These are phyloP conservation scores for Penicillium sclerotigenum DNA, from an alignment of 2,329 filamentous ascomycete species.

Conservation along the genomic window DNA sequence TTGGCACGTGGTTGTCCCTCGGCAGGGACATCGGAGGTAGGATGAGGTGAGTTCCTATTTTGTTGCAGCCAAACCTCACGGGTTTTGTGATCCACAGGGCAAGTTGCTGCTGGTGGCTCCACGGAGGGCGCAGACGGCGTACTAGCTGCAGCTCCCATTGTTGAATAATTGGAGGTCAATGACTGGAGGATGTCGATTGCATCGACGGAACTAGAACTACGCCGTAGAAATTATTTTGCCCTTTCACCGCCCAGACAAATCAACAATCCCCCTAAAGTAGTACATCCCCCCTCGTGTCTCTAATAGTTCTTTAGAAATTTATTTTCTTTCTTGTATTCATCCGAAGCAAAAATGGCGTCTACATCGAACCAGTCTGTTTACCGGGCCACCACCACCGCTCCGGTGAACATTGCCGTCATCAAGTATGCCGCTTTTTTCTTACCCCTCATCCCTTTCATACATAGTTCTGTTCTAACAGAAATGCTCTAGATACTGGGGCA, in stretches of 20 bases:
- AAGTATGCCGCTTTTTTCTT: conserved; percentile 58
- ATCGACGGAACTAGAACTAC: conserved; percentile 7
- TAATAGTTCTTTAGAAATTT: conserved; percentile 3
- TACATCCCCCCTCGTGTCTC: conserved; percentile 16
- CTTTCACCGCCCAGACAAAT: conserved; percentile 20
- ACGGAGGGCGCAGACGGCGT: conserved; percentile 31
- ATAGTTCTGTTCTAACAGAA: conserved; percentile 11
- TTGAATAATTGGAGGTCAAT: conserved; percentile 12
- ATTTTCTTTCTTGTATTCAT: neutral
- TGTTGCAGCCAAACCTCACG: conserved; percentile 79
- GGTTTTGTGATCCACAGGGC: conserved; percentile 87
- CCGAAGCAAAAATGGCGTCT: conserved; percentile 30
- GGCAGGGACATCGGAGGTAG: conserved; percentile 25
- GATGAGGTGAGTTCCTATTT: conserved; percentile 39
- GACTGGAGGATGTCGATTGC: conserved; percentile 18
- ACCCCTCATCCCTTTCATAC: conserved; percentile 14
- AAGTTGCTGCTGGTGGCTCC: conserved; percentile 48
- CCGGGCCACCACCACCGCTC: conserved; percentile 91
- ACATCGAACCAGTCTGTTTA: conserved; percentile 58
- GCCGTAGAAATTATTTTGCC: conserved; percentile 21
- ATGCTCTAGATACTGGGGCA: conserved; percentile 77
- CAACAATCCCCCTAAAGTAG: conserved; percentile 14
- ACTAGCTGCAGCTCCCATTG: conserved; percentile 41
- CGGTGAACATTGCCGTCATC: conserved; percentile 97
- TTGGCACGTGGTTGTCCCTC: conserved; percentile 28